phyloP scores from a whole-genome alignment of 2,329 filamentous ascomycete species.

The Teratosphaeria gauchensis region DNA sequence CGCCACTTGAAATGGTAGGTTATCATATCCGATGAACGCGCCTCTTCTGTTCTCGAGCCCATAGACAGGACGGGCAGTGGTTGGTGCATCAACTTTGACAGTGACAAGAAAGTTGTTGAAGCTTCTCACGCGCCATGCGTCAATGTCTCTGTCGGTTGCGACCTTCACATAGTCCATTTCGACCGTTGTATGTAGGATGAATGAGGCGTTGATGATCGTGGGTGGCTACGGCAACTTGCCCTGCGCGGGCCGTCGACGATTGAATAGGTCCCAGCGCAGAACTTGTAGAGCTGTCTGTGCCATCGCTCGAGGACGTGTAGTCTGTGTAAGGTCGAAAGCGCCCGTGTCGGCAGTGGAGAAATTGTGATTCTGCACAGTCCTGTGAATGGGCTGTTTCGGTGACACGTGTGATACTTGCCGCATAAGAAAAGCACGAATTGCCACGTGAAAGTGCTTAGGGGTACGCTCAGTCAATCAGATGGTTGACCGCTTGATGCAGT shows the following conservation, averaged over 20 bases:
- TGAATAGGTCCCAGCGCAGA: not conserved
- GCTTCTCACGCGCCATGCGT: not conserved
- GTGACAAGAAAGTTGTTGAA: slow-evolving; percentile 2
- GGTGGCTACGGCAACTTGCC: not conserved
- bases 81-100: not conserved
- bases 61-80: not conserved
- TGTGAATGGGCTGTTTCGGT: not conserved
- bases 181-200: not conserved
- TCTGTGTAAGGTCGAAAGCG: not conserved
- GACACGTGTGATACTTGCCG: not conserved
- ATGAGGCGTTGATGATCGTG: not conserved
- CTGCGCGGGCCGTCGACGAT: not conserved
- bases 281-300: not conserved
- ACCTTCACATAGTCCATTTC: slow-evolving; percentile 1
- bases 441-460: not conserved
- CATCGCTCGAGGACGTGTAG: not conserved
- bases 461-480: too few species aligned
- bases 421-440: not conserved
- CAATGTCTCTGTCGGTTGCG: not conserved
- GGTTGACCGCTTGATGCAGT: too few species aligned
- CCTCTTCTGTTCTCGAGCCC: not conserved
- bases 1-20: slow-evolving; percentile 1
- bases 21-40: not conserved
- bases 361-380: not conserved
- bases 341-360: not conserved